Conservation (phyloP, 768 basidiomycete species). For the Psilocybe cubensis region DNA sequence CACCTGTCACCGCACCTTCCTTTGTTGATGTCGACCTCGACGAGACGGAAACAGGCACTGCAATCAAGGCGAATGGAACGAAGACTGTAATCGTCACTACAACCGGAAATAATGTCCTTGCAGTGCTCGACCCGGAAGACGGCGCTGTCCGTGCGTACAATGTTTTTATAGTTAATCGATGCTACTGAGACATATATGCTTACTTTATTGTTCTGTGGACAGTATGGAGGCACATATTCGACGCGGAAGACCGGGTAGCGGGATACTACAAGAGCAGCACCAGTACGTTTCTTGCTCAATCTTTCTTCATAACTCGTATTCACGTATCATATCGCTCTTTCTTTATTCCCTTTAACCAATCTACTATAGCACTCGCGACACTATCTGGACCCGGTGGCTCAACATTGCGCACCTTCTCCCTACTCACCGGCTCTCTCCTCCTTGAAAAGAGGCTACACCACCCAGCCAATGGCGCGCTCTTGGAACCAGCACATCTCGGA, state of each 20-base stretch:
- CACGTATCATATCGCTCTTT: neutral
- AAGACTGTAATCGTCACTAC: conserved; percentile 63
- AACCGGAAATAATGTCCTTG: conserved; percentile 78
- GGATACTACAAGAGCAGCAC: conserved; percentile 58
- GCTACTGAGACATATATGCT: neutral
- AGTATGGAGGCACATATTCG: conserved; percentile 86
- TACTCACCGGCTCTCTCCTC: conserved; percentile 61
- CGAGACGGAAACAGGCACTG: too few relatives aligned
- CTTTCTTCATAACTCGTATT: neutral
- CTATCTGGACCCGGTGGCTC: conserved; percentile 79
- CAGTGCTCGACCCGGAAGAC: conserved; percentile 65
- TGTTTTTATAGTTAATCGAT: neutral
- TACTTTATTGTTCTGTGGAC: conserved; percentile 5
- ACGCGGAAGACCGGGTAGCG: conserved; percentile 67
- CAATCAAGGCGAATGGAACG: conserved; percentile 14
- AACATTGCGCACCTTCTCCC: conserved; percentile 72
- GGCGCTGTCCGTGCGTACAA: conserved; percentile 75
- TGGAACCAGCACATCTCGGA: conserved; percentile 60
- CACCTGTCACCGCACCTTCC: conserved; percentile 56
- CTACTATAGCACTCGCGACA: conserved; percentile 59
- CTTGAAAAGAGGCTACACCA: conserved; percentile 67
- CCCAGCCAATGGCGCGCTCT: conserved; percentile 41
- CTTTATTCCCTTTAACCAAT: neutral
- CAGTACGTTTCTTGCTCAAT: conserved; percentile 45
- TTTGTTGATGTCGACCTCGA: too few relatives aligned